phyloP scores from a whole-genome alignment of 805 yeast species.

The Jamesozyma lodderae region DNA sequence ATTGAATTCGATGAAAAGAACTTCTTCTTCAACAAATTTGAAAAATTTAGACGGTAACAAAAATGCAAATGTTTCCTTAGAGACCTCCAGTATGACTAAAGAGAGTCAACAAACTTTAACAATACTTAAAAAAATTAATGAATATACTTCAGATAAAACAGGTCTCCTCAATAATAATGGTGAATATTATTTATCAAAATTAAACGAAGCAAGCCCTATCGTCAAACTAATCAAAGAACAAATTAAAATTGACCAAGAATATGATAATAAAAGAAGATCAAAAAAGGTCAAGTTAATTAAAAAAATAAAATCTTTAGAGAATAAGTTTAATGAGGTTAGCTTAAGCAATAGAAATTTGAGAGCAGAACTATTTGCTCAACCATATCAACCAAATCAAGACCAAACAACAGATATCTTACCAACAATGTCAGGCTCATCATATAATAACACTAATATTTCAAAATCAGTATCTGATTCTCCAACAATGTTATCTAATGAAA shows the following conservation, averaged over 20 bases:
- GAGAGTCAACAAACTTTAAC: slow-evolving; percentile 1
- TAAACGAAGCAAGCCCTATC: slow-evolving; percentile 17
- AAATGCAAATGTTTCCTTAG: neutral
- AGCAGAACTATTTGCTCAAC: slow-evolving; percentile 7
- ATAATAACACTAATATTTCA: neutral
- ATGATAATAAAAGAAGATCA: slow-evolving; percentile 20
- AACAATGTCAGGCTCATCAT: neutral
- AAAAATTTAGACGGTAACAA: neutral
- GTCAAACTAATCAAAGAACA: slow-evolving; percentile 22
- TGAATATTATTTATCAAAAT: slow-evolving; percentile 18
- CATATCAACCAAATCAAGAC: slow-evolving; percentile 3
- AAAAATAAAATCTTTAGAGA: slow-evolving; percentile 17
- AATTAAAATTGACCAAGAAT: slow-evolving; percentile 18
- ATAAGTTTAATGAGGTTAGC: slow-evolving; percentile 19
- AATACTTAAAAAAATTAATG: slow-evolving; percentile 18
- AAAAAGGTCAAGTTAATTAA: slow-evolving; percentile 15
- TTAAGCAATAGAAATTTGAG: slow-evolving; percentile 19
- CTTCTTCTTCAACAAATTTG: slow-evolving; percentile 7
- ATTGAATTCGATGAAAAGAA: slow-evolving; percentile 6
- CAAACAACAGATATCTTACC: slow-evolving; percentile 3
- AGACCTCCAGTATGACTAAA: neutral
- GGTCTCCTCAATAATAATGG: slow-evolving; percentile 22
- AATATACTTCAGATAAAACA: slow-evolving; percentile 18
- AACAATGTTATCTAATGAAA: neutral
- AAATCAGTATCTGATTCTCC: slow-evolving; percentile 1